phyloP scores from a whole-genome alignment of 768 basidiomycete species.

The Pholiota microspora region DNA sequence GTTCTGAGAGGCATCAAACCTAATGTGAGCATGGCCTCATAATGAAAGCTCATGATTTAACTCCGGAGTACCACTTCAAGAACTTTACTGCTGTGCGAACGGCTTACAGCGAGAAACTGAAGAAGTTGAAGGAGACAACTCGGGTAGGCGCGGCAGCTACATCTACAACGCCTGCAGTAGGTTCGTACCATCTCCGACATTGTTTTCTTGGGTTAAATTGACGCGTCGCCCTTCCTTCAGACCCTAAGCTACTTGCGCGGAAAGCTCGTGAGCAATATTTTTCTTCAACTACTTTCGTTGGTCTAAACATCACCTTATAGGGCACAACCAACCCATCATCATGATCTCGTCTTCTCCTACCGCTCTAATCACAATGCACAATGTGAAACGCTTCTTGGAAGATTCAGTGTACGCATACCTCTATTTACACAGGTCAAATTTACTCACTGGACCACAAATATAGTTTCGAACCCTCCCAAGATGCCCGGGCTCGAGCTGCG shows the following conservation, averaged over 20 bases:
- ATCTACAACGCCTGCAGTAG: constrained; percentile 38
- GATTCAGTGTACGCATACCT: constrained; percentile 64
- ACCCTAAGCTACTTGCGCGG: constrained; percentile 60
- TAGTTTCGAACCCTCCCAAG: constrained; percentile 75
- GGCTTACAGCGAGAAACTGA: constrained; percentile 73
- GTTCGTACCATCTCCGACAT: too few relatives aligned
- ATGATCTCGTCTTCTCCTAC: constrained; percentile 97
- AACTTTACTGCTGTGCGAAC: constrained; percentile 75
- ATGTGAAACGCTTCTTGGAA: constrained; percentile 91
- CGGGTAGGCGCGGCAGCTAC: constrained; percentile 43
- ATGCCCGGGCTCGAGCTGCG: constrained; percentile 66
- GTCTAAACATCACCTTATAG: constrained; percentile 31
- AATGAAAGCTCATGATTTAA: not conserved
- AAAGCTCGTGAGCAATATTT: constrained; percentile 59
- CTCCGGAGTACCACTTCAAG: constrained; percentile 34
- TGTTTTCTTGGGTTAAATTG: too few relatives aligned
- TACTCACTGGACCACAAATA: not conserved
- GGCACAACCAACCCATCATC: constrained; percentile 87
- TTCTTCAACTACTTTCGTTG: not conserved
- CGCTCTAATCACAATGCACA: constrained; percentile 95
- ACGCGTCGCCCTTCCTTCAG: constrained; percentile 23
- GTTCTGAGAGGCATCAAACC: constrained; percentile 81
- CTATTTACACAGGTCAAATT: not conserved
- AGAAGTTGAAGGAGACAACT: constrained; percentile 69
- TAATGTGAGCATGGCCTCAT: constrained; percentile 55